Conservation (phyloP, 352 stramenopile species). For the Phytophthora lateralis region DNA sequence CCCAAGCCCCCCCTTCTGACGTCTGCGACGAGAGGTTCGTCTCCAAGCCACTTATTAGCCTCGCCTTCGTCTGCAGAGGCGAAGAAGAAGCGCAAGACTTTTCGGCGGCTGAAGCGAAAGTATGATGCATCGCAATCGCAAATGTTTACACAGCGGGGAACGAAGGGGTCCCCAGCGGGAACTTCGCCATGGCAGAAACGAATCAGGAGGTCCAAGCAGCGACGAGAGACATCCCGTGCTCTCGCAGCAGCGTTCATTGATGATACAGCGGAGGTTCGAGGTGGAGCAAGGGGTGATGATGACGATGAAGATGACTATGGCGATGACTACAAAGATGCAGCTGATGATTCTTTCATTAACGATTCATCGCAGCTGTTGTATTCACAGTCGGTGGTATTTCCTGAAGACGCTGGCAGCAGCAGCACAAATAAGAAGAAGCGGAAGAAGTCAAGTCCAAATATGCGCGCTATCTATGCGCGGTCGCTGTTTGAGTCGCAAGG, state of each 20-base stretch:
- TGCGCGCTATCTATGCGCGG: slow-evolving; percentile 79
- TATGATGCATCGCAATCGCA: slow-evolving; percentile 59
- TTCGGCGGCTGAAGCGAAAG: slow-evolving; percentile 73
- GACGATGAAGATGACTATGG: slow-evolving; percentile 73
- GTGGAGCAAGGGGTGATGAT: slow-evolving; percentile 53
- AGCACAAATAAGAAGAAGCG: slow-evolving; percentile 33
- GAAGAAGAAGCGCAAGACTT: slow-evolving; percentile 68
- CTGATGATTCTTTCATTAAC: slow-evolving; percentile 82
- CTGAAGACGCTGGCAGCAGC: slow-evolving; percentile 22
- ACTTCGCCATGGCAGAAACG: slow-evolving; percentile 66
- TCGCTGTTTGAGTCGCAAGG: slow-evolving; percentile 69
- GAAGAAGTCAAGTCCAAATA: slow-evolving; percentile 49
- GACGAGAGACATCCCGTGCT: slow-evolving; percentile 38
- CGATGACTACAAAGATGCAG: slow-evolving; percentile 52
- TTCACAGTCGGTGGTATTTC: slow-evolving; percentile 50
- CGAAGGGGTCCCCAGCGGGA: slow-evolving; percentile 13
- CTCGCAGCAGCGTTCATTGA: slow-evolving; percentile 70
- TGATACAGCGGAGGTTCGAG: slow-evolving; percentile 62
- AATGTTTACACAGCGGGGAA: slow-evolving; percentile 25
- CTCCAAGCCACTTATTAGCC: slow-evolving; percentile 59
- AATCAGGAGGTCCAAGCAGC: slow-evolving; percentile 58
- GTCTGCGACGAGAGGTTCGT: slow-evolving; percentile 23
- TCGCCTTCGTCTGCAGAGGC: slow-evolving; percentile 49
- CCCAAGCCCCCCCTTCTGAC: slow-evolving; percentile 22
- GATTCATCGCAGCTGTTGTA: slow-evolving; percentile 85